These are phyloP conservation scores for Rhodotorula graminis DNA, from an alignment of 768 basidiomycete genomes.

Conservation along the genomic window DNA sequence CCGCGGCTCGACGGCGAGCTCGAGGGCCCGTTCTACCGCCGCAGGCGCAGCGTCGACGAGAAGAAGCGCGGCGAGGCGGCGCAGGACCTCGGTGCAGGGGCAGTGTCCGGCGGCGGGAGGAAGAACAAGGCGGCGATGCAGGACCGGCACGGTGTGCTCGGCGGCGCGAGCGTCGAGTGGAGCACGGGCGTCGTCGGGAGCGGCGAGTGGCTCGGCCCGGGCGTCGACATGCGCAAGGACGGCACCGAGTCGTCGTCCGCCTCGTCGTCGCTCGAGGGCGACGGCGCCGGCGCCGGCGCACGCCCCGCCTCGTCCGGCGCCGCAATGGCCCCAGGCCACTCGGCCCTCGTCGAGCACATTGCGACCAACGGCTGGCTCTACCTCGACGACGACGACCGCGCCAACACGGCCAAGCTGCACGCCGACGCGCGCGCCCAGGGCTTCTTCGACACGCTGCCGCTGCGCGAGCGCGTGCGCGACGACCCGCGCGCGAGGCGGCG, in stretches of 20 bases:
- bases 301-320: not conserved
- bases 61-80: not conserved
- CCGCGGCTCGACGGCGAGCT: not conserved
- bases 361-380: slow-evolving; percentile 9
- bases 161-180: slow-evolving; percentile 25
- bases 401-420: slow-evolving; percentile 7
- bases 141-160: slow-evolving; percentile 18
- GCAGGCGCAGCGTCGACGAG: not conserved
- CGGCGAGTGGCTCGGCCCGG: slow-evolving; percentile 18
- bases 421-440: not conserved
- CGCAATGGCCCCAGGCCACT: not conserved
- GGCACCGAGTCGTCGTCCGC: no score
- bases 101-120: no score
- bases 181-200: slow-evolving; percentile 22
- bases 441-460: slow-evolving; percentile 4
- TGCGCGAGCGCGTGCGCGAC: slow-evolving; percentile 15
- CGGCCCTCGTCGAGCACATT: slow-evolving; percentile 10
- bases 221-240: slow-evolving; percentile 24
- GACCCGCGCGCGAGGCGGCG: not conserved
- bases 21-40: not conserved
- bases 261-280: not conserved
- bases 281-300: not conserved
- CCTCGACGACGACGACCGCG: slow-evolving; percentile 12
- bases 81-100: slow-evolving; percentile 1
- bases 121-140: not conserved